Evolutionary conservation across 2,329 filamentous ascomycete genomes (phyloP).

Genomic region (Pseudohalonectria lignicola): DNA sequence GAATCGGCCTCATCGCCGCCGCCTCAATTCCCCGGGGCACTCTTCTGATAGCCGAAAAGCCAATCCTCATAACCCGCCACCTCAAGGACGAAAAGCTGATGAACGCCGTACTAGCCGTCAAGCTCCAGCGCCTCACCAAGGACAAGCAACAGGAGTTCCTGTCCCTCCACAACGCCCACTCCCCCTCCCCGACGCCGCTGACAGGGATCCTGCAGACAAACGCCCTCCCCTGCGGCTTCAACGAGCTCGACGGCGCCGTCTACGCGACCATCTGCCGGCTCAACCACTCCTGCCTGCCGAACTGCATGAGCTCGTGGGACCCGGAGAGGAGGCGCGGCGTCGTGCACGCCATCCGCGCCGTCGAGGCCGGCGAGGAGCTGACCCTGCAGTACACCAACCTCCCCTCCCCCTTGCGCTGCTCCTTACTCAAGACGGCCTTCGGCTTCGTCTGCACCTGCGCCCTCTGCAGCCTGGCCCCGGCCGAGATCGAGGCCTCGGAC

Average conservation of each 20-base stretch:
- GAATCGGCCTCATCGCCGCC: not conserved
- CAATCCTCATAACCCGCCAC: not conserved
- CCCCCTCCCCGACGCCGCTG: not conserved
- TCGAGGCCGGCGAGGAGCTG: constrained; percentile 3
- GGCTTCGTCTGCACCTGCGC: not conserved
- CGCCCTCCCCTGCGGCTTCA: not conserved
- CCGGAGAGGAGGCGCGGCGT: not conserved
- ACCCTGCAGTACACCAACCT: not conserved
- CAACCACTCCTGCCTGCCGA: not conserved
- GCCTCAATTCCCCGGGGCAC: not conserved
- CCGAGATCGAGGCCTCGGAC: not conserved
- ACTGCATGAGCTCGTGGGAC: not conserved
- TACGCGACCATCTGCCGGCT: not conserved
- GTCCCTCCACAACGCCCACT: not conserved
- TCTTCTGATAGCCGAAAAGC: not conserved
- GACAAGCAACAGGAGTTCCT: not conserved
- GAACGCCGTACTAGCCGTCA: not conserved
- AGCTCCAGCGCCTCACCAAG: not conserved
- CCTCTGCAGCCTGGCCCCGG: not conserved
- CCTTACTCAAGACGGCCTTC: not conserved
- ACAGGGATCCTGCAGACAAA: not conserved
- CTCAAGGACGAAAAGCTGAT: not conserved
- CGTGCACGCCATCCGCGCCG: constrained; percentile 1
- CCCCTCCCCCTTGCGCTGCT: not conserved
- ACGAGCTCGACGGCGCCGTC: not conserved